Evolutionary conservation across 1,284 basidiomycete species (phyloP).

Genomic region (Puccinia novopanici): DNA sequence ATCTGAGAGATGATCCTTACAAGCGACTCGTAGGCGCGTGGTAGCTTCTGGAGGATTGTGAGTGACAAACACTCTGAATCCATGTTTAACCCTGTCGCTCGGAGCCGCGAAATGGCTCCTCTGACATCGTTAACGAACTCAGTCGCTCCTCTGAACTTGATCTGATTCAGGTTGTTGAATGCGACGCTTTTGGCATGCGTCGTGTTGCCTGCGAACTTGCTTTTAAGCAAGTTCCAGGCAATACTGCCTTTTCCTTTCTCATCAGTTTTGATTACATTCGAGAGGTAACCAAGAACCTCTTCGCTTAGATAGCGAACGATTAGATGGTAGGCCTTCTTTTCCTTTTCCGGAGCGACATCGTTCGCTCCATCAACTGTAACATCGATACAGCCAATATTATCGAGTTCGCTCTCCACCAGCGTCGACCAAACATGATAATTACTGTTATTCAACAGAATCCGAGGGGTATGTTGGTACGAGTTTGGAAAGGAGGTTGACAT

Average conservation of each 20-base stretch:
- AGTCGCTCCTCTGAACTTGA: not conserved
- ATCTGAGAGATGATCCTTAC: conserved; percentile 16
- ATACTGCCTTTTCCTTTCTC: not conserved
- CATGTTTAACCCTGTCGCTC: conserved; percentile 16
- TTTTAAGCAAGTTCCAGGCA: conserved; percentile 26
- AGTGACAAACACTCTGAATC: conserved; percentile 16
- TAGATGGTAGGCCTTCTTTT: conserved; percentile 14
- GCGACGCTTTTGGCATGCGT: conserved; percentile 19
- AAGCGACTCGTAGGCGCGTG: not conserved
- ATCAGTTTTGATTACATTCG: conserved; percentile 14
- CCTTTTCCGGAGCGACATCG: not conserved
- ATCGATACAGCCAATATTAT: conserved; percentile 9
- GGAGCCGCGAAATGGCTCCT: conserved; percentile 3
- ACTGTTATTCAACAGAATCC: conserved; percentile 19
- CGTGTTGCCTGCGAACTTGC: conserved; percentile 30
- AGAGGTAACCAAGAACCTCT: conserved; percentile 6
- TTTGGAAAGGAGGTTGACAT: not conserved
- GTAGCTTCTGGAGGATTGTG: conserved; percentile 8
- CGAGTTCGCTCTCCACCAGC: conserved; percentile 23
- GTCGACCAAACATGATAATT: conserved; percentile 28
- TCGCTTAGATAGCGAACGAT: conserved; percentile 14
- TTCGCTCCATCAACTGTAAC: not conserved
- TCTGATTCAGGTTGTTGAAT: too few relatives aligned
- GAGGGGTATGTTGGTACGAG: not conserved
- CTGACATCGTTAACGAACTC: conserved; percentile 13